Conservation (phyloP, 495 filamentous ascomycete species). For the Aspergillus homomorphus region DNA sequence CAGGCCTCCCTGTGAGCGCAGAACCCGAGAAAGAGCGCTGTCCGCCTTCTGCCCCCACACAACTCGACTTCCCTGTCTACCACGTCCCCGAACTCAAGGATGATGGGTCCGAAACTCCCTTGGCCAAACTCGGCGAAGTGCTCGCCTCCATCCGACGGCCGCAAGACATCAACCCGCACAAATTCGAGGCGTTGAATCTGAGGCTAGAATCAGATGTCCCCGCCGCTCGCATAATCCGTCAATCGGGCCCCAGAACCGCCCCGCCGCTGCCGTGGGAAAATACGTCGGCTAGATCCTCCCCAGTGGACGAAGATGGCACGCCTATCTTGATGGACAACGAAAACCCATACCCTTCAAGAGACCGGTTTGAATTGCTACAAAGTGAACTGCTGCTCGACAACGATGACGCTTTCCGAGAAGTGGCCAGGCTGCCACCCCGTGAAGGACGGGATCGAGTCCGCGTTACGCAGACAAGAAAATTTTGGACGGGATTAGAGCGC, state of each 20-base stretch:
- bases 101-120: slow-evolving; percentile 26
- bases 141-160: slow-evolving; percentile 51
- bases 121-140: slow-evolving; percentile 36
- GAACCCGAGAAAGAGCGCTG: slow-evolving; percentile 43
- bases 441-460: slow-evolving; percentile 42
- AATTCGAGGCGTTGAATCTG: slow-evolving; percentile 54
- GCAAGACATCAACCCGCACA: slow-evolving; percentile 48
- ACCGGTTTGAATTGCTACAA: slow-evolving; percentile 46
- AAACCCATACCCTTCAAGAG: slow-evolving; percentile 42
- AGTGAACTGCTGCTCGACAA: slow-evolving; percentile 55
- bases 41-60: slow-evolving; percentile 45
- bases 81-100: slow-evolving; percentile 26
- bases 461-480: slow-evolving; percentile 55
- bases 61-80: slow-evolving; percentile 50
- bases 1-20: slow-evolving; percentile 35
- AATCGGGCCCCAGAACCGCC: slow-evolving; percentile 34
- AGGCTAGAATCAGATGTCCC: slow-evolving; percentile 40
- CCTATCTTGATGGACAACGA: slow-evolving; percentile 49
- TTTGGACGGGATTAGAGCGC: slow-evolving; percentile 56
- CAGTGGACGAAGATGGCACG: slow-evolving; percentile 20
- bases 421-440: slow-evolving; percentile 41
- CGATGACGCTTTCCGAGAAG: slow-evolving; percentile 53
- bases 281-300: slow-evolving; percentile 14
- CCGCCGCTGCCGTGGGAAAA: slow-evolving; percentile 49
- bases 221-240: slow-evolving; percentile 45